phyloP scores from a whole-genome alignment of 331 rosid species.

The Rhamnella rubrinervis region DNA sequence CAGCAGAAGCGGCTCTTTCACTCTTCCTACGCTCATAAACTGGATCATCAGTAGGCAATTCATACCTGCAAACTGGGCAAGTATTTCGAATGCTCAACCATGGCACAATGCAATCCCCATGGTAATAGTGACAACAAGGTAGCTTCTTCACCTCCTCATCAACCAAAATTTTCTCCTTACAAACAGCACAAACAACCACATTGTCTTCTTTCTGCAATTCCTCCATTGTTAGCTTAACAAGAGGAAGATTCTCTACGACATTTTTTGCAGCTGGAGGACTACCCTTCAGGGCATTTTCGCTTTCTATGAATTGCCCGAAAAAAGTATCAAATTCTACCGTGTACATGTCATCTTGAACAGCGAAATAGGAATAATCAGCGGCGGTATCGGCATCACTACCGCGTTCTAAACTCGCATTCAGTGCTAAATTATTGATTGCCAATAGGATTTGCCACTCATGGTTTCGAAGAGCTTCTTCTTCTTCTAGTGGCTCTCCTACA shows the following conservation, averaged over 20 bases:
- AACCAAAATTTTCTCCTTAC: slow-evolving; percentile 60
- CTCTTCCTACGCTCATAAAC: slow-evolving; percentile 72
- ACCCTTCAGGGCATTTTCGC: slow-evolving; percentile 57
- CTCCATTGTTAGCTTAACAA: slow-evolving; percentile 63
- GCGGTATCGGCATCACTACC: slow-evolving; percentile 35
- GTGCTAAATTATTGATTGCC: slow-evolving; percentile 61
- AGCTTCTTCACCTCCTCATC: slow-evolving; percentile 76
- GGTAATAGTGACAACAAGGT: slow-evolving; percentile 84
- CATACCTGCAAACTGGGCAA: slow-evolving; percentile 86
- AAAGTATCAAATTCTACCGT: slow-evolving; percentile 53
- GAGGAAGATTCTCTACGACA: slow-evolving; percentile 69
- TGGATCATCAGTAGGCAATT: slow-evolving; percentile 82
- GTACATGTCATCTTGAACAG: slow-evolving; percentile 45
- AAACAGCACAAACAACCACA: slow-evolving; percentile 63
- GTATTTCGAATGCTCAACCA: slow-evolving; percentile 88
- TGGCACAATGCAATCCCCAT: slow-evolving; percentile 84
- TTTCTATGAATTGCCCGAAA: slow-evolving; percentile 71
- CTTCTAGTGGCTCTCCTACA: slow-evolving; percentile 41
- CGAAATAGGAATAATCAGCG: slow-evolving; percentile 31
- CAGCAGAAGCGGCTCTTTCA: slow-evolving; percentile 35
- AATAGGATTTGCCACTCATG: slow-evolving; percentile 78
- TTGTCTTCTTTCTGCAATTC: slow-evolving; percentile 42
- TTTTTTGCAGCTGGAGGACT: slow-evolving; percentile 76
- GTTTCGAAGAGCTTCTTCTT: slow-evolving; percentile 45
- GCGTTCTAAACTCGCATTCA: slow-evolving; percentile 33